Evolutionary conservation across 139 green algal species (phyloP).

Genomic region (Protoeuglena noctilucae): DNA sequence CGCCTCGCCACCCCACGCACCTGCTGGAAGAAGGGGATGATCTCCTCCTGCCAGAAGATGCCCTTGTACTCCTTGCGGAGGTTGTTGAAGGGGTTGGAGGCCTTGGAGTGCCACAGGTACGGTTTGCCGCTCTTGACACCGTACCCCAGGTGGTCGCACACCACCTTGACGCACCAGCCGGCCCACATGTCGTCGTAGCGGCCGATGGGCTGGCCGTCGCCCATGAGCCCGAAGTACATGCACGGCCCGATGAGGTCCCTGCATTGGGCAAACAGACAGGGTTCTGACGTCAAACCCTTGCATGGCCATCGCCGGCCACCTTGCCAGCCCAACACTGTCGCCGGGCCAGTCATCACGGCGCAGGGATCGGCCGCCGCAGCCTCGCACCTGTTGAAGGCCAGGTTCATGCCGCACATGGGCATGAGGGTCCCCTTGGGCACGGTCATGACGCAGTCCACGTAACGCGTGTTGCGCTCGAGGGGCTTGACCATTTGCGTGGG

Average conservation of each 20-base stretch:
- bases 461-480: slow-evolving; percentile 78
- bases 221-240: slow-evolving; percentile 80
- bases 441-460: slow-evolving; percentile 88
- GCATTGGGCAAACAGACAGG: too few relatives aligned
- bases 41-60: slow-evolving; percentile 88
- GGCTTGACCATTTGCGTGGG: slow-evolving; percentile 97
- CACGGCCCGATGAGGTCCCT: slow-evolving; percentile 3
- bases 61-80: slow-evolving; percentile 96
- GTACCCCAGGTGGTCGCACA: slow-evolving; percentile 79
- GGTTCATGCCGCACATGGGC: slow-evolving; percentile 97
- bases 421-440: slow-evolving; percentile 79
- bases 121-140: slow-evolving; percentile 91
- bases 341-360: too few relatives aligned
- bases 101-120: slow-evolving; percentile 96
- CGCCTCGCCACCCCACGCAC: too few relatives aligned
- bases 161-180: slow-evolving; percentile 90
- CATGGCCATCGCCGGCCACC: too few relatives aligned
- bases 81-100: slow-evolving; percentile 89
- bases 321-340: too few relatives aligned
- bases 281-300: too few relatives aligned
- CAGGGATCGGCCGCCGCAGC: too few relatives aligned
- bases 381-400: slow-evolving; percentile 64
- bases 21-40: slow-evolving; percentile 27
- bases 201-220: slow-evolving; percentile 85
- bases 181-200: slow-evolving; percentile 98